Evolutionary conservation across 805 yeast genomes (phyloP).

Genomic region (Pichia ethanolica): DNA sequence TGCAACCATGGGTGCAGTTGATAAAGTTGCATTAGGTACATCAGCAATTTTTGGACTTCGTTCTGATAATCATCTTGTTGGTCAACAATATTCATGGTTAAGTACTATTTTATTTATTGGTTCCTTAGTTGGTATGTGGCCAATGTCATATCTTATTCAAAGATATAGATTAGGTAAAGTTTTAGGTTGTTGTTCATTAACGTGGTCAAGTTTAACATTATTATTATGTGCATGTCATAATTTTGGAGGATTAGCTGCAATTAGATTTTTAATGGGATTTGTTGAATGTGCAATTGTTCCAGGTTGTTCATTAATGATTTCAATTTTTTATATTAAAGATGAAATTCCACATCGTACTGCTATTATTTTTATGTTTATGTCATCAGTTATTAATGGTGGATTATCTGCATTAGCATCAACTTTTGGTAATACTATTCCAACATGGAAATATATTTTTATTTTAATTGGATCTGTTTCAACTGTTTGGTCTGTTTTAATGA

Average conservation of each 20-base stretch:
- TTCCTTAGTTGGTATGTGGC: conserved; percentile 38
- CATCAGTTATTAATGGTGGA: conserved; percentile 28
- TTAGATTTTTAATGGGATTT: conserved; percentile 41
- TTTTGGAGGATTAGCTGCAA: conserved; percentile 32
- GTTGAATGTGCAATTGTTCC: conserved; percentile 24
- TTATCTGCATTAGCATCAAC: conserved; percentile 12
- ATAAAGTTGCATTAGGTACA: conserved; percentile 5
- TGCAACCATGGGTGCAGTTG: conserved; percentile 6
- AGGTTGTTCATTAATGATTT: conserved; percentile 1
- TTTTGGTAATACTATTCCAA: conserved; percentile 22
- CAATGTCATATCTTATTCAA: conserved; percentile 40
- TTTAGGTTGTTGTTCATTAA: conserved; percentile 2
- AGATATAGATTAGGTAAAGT: conserved; percentile 2
- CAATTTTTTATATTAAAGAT: conserved; percentile 14
- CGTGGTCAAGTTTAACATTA: conserved; percentile 2
- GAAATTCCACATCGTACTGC: conserved; percentile 14
- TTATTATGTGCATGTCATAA: conserved; percentile 3
- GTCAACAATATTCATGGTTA: conserved; percentile 27
- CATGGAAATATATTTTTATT: conserved; percentile 57
- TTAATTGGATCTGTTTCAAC: conserved; percentile 46
- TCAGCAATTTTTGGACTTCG: conserved; percentile 20
- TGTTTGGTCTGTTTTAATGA: conserved; percentile 38
- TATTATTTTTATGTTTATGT: conserved; percentile 4
- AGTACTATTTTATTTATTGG: conserved; percentile 29
- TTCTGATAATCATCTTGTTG: conserved; percentile 19